phyloP scores from a whole-genome alignment of 2,329 filamentous ascomycete genomes.

The Phyllosticta paracitricarpa region DNA sequence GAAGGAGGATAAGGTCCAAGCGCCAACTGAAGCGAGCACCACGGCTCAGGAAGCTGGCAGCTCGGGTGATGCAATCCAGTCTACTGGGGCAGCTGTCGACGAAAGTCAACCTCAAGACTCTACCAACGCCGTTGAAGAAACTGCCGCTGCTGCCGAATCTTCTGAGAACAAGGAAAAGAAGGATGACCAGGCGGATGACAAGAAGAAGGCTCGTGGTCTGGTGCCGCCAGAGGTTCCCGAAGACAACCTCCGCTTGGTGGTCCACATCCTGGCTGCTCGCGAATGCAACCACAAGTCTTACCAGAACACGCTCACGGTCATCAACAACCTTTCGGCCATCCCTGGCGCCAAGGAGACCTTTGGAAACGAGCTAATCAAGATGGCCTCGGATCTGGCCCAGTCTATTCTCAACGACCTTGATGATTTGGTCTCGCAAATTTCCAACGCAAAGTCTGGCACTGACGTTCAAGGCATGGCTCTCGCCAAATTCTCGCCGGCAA shows the following conservation, averaged over 20 bases:
- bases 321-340: constrained; percentile 92
- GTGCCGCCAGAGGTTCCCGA: constrained; percentile 79
- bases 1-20: constrained; percentile 37
- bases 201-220: constrained; percentile 52
- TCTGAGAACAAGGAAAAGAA: constrained; percentile 27
- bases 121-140: constrained; percentile 21
- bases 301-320: constrained; percentile 94
- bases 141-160: constrained; percentile 9
- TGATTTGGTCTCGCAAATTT: constrained; percentile 75
- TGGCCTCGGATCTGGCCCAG: constrained; percentile 75
- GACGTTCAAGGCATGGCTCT: constrained; percentile 93
- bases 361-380: constrained; percentile 81
- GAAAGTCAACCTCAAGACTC: constrained; percentile 24
- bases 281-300: constrained; percentile 98
- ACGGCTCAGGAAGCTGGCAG: constrained; percentile 14
- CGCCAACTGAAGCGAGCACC: constrained; percentile 25
- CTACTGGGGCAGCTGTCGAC: constrained; percentile 9
- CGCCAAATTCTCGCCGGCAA: constrained; percentile 89
- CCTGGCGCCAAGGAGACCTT: constrained; percentile 83
- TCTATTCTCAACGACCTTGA: constrained; percentile 77
- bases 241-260: constrained; percentile 83
- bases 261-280: constrained; percentile 89
- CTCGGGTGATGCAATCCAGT: constrained; percentile 1
- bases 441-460: constrained; percentile 76
- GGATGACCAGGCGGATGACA: constrained; percentile 42